Conservation (phyloP, 768 basidiomycete species). For the Kwoniella newhampshirensis region DNA sequence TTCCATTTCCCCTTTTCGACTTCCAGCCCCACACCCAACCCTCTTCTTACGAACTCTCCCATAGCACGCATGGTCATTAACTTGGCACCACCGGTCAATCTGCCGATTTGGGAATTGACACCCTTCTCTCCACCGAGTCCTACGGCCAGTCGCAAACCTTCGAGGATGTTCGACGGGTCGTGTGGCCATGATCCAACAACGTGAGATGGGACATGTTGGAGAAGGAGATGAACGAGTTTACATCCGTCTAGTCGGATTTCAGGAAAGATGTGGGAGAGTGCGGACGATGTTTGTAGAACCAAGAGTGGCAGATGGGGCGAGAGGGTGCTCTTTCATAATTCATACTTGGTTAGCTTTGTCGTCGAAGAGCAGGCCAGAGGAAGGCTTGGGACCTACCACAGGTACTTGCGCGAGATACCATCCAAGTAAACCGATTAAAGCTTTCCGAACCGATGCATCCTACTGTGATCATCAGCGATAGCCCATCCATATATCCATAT, state of each 20-base stretch:
- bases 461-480: conserved; percentile 52
- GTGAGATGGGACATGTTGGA: conserved; percentile 67
- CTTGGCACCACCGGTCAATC: conserved; percentile 33
- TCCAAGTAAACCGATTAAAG: conserved; percentile 65
- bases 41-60: conserved; percentile 37
- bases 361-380: neutral
- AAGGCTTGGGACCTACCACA: conserved; percentile 55
- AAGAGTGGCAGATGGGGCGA: conserved; percentile 72
- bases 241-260: conserved; percentile 90
- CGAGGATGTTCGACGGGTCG: conserved; percentile 41
- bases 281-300: conserved; percentile 82
- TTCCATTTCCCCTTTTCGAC: conserved; percentile 10
- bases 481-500: too few relatives aligned
- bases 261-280: conserved; percentile 91
- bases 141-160: conserved; percentile 48
- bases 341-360: conserved; percentile 9
- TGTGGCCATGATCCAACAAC: conserved; percentile 70
- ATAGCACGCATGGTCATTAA: conserved; percentile 42
- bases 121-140: conserved; percentile 48
- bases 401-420: conserved; percentile 72
- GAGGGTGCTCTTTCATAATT: conserved; percentile 65
- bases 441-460: conserved; percentile 78
- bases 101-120: conserved; percentile 32
- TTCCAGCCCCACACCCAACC: conserved; percentile 1
- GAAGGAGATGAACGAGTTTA: conserved; percentile 70